These are phyloP conservation scores for Passiflora organensis DNA, from an alignment of 345 rosid species.

Conservation along the genomic window DNA sequence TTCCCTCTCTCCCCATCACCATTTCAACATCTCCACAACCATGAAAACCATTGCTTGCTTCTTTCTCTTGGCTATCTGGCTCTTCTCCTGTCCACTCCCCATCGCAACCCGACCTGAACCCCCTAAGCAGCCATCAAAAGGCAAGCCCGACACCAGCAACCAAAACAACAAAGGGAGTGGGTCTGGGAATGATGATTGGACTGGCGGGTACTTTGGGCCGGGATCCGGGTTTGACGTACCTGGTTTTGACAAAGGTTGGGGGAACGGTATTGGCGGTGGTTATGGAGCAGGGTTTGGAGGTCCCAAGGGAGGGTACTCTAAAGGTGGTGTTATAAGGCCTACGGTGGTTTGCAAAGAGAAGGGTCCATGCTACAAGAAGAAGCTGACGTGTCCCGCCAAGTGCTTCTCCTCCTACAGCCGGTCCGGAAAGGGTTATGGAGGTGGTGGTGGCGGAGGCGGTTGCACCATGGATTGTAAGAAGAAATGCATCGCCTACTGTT, in stretches of 20 bases:
- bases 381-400: conserved; percentile 87
- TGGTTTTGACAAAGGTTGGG: conserved; percentile 44
- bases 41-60: conserved; percentile 29
- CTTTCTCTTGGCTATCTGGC: conserved; percentile 29
- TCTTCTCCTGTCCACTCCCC: conserved; percentile 30
- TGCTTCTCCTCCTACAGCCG: conserved; percentile 77
- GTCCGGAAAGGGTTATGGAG: conserved; percentile 90
- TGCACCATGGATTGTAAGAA: conserved; percentile 96
- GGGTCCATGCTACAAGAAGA: conserved; percentile 81
- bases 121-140: conserved; percentile 10
- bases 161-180: conserved; percentile 3
- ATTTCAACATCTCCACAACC: neutral
- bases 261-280: conserved; percentile 57
- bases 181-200: conserved; percentile 9
- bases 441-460: conserved; percentile 93
- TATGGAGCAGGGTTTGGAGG: conserved; percentile 64
- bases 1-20: neutral
- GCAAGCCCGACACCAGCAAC: conserved; percentile 11
- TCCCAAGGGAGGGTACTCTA: conserved; percentile 61
- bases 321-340: conserved; percentile 56
- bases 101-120: conserved; percentile 41
- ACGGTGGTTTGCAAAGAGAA: conserved; percentile 64
- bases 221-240: conserved; percentile 50
- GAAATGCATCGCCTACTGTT: conserved; percentile 87
- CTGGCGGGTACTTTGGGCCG: conserved; percentile 44